Conservation (phyloP, 2,329 filamentous ascomycete species). For the Salinomyces thailandicus region DNA sequence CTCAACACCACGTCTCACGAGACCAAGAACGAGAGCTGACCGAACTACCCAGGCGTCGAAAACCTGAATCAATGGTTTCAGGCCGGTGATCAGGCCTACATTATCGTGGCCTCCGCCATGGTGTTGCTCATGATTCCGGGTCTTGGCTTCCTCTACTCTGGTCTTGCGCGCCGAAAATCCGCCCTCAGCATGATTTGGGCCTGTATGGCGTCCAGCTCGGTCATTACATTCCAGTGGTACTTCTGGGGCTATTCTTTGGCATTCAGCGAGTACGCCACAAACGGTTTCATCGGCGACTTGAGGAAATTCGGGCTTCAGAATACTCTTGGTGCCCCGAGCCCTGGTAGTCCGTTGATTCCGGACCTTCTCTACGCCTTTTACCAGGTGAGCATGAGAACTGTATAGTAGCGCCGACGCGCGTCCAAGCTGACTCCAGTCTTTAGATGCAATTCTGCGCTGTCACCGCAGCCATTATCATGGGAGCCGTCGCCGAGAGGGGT, state of each 20-base stretch:
- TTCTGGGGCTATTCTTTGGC: constrained; percentile 98
- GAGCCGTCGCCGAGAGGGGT: constrained; percentile 86
- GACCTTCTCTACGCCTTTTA: constrained; percentile 91
- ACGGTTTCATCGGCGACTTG: constrained; percentile 80
- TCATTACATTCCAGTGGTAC: constrained; percentile 97
- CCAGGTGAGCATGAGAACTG: constrained; percentile 47
- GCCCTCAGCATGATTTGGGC: constrained; percentile 96
- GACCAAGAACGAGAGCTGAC: neutral
- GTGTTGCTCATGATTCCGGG: constrained; percentile 94
- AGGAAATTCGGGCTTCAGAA: constrained; percentile 81
- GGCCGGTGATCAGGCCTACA: constrained; percentile 86
- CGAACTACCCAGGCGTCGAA: constrained; percentile 43
- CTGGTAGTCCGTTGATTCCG: constrained; percentile 77
- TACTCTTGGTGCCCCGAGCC: constrained; percentile 72
- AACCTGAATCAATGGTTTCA: constrained; percentile 96
- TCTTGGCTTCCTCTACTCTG: constrained; percentile 94
- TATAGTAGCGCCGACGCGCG: neutral
- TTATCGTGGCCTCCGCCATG: constrained; percentile 81
- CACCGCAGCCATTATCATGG: constrained; percentile 82
- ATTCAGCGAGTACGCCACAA: constrained; percentile 71
- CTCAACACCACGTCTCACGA: neutral
- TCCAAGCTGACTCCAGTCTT: neutral
- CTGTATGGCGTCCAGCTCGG: constrained; percentile 83
- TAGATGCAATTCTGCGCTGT: constrained; percentile 97
- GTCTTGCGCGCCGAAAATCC: constrained; percentile 93